A percentile compares a stretch with the other conserved stretches of the same genome.
Conservation (phyloP, 768 basidiomycete genomes). For the Leccinum boreale region DNA sequence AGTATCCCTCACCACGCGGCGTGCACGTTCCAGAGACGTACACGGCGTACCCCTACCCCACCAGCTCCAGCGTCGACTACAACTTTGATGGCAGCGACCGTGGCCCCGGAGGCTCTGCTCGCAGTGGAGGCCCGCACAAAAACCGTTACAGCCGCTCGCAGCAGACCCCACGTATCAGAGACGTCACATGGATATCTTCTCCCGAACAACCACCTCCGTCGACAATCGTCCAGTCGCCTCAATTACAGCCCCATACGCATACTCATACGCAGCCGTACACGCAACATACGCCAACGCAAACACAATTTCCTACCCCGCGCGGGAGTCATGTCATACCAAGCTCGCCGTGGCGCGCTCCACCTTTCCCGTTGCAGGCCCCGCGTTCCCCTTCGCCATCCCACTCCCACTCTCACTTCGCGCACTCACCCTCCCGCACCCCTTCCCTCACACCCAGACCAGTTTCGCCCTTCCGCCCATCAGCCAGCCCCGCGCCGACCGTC, state of each 20-base stretch:
- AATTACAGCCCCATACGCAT: neutral
- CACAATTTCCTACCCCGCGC: neutral
- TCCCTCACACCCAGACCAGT: constrained; percentile 2
- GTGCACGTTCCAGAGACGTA: constrained; percentile 20
- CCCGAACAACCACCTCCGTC: constrained; percentile 13
- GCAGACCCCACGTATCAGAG: constrained; percentile 22
- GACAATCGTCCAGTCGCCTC: neutral
- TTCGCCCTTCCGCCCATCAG: constrained; percentile 14
- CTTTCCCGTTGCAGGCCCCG: neutral
- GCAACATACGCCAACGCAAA: neutral
- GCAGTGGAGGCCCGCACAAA: constrained; percentile 1
- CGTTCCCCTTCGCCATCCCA: neutral
- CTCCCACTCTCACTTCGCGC: neutral
- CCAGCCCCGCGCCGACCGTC: constrained; percentile 27
- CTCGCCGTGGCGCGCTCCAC: neutral
- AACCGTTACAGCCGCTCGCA: constrained; percentile 22
- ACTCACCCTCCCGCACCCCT: neutral
- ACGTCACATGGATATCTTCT: constrained; percentile 24
- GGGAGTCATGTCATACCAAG: neutral
- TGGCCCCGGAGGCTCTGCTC: neutral
- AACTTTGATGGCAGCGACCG: constrained; percentile 10
- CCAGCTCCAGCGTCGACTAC: neutral
- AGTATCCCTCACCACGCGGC: constrained; percentile 22
- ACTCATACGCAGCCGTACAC: no score
- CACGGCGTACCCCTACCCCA: neutral